Conservation (phyloP, 768 basidiomycete species). For the Hygrophoropsis aurantiaca region DNA sequence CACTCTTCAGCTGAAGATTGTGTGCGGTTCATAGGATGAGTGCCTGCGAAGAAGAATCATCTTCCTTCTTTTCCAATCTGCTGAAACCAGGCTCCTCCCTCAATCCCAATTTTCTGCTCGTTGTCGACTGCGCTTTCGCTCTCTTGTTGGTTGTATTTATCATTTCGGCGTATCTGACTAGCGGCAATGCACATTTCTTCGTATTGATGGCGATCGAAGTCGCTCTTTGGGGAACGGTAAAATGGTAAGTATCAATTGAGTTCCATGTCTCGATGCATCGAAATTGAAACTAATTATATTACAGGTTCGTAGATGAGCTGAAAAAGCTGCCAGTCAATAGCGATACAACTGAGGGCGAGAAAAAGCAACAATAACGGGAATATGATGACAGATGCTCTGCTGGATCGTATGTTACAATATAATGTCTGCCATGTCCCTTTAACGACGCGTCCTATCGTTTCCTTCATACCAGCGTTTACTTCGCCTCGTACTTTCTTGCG, state of each 20-base stretch:
- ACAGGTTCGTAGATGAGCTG: conserved; percentile 70
- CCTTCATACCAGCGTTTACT: conserved; percentile 87
- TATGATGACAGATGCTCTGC: conserved; percentile 6
- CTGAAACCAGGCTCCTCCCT: conserved; percentile 76
- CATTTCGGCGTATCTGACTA: conserved; percentile 57
- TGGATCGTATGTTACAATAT: background rate
- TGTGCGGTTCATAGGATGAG: too few relatives aligned
- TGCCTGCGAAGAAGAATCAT: conserved; percentile 3
- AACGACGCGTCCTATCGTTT: conserved; percentile 54
- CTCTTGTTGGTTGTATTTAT: conserved; percentile 59
- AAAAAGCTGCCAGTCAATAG: conserved; percentile 32
- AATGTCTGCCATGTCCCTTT: conserved; percentile 11
- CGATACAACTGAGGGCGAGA: conserved; percentile 12
- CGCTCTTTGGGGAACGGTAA: conserved; percentile 74
- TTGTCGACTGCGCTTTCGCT: conserved; percentile 61
- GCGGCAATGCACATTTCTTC: conserved; percentile 67
- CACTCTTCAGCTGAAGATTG: too few relatives aligned
- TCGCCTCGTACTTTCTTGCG: conserved; percentile 76
- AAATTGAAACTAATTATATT: conserved; percentile 8
- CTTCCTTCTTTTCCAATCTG: conserved; percentile 51
- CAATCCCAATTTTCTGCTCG: conserved; percentile 64
- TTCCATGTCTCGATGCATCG: background rate
- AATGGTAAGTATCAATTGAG: conserved; percentile 55
- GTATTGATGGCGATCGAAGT: conserved; percentile 64
- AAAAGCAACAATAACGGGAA: conserved; percentile 23